Evolutionary conservation across 352 stramenopile species (phyloP), one percentile per base, ranked within the genome.

Genomic region (Globisporangium uncinulatum): DNA sequence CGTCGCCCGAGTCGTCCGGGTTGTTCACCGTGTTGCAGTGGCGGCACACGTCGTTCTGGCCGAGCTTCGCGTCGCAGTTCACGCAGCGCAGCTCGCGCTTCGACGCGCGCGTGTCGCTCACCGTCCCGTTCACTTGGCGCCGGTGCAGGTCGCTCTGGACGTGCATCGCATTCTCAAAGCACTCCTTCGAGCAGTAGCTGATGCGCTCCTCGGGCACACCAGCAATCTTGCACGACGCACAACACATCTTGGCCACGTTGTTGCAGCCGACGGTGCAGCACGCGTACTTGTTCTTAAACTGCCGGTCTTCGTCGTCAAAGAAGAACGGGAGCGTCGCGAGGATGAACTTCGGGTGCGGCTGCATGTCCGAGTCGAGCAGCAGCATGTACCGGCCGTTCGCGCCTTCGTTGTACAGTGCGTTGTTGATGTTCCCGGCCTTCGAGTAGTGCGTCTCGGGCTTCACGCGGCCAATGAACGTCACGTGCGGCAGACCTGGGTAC

Each of bases 361-460:
- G 80, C 84, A 94, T 95, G 48, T 96, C 86, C 47, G 78, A 85
- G 59, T 95, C 84, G 3, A 96, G 66, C 15, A 95, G 62, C 24
- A 96, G 43, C 34, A 86, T 62, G 68, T 95, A 94, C 14, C 83
- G 81, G 0, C 83, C 86, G 58, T 78, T 89, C 4, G 82, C 70
- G 6, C 85, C 85, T 67, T 96, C 86, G 62, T 96, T 94, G 70
- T 93, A 93, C 65, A 94, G 62, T 34, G 69, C 82, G 62, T 96
- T 96, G 74, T 96, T 96, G 62, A 96, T 89, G 75, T 96, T 96
- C 8, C 86, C 86, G 7, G 86, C 86, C 67, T 94, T 94, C 0
- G 77, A 88, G 73, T 89, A 89, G 69, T 96, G 79, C 19, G 55
- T 66, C 44, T 72, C 55, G 0, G 84, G 76, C 69, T 94, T 94